These are phyloP conservation scores for Lantana camara DNA, from an alignment of 257 asterid genomes.

Conservation along the genomic window DNA sequence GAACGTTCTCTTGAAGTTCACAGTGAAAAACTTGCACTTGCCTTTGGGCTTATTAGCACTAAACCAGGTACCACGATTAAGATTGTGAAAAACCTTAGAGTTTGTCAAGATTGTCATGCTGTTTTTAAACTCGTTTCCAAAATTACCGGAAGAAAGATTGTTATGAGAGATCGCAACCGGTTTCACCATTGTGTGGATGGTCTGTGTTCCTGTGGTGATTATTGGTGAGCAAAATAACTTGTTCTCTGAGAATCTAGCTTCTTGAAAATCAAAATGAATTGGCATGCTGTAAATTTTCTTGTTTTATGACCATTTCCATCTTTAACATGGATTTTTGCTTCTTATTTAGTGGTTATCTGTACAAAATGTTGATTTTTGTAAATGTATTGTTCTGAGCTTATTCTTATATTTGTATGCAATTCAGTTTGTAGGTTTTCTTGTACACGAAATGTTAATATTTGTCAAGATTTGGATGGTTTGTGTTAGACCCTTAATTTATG, in stretches of 20 bases:
- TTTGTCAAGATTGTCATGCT: conserved; percentile 51
- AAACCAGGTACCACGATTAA: conserved; percentile 45
- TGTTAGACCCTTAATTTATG: too few relatives aligned
- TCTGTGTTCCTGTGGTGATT: conserved; percentile 55
- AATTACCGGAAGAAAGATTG: conserved; percentile 44
- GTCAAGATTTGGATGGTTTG: too few relatives aligned
- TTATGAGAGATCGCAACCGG: conserved; percentile 56
- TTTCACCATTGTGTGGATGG: conserved; percentile 58
- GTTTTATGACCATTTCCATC: too few relatives aligned
- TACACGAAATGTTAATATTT: too few relatives aligned
- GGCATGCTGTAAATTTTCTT: neutral
- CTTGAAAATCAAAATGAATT: neutral
- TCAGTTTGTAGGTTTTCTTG: too few relatives aligned
- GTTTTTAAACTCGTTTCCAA: conserved; percentile 47
- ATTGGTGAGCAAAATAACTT: conserved; percentile 55
- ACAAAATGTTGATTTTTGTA: neutral
- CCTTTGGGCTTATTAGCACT: conserved; percentile 56
- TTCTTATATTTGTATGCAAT: too few relatives aligned
- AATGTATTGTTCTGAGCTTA: neutral
- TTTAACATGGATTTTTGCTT: neutral
- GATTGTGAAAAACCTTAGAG: conserved; percentile 51
- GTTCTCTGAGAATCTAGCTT: too few relatives aligned
- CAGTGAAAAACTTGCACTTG: conserved; percentile 55
- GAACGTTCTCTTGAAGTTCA: conserved; percentile 48
- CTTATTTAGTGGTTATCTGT: neutral